Conservation (phyloP, 2,329 filamentous ascomycete species). For the Hymenotorrendiella dingleyae region DNA sequence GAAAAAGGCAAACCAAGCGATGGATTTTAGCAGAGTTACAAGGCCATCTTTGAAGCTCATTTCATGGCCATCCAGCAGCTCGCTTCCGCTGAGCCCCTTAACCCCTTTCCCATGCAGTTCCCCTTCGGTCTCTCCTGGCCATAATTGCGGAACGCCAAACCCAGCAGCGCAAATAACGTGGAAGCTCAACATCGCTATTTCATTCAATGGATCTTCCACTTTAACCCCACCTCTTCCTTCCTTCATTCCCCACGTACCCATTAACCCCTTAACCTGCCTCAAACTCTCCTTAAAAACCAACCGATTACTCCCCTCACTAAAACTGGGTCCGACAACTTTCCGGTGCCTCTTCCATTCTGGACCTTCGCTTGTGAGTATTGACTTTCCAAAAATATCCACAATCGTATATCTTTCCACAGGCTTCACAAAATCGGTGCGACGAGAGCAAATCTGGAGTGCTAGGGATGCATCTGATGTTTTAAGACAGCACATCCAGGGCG, state of each 20-base stretch:
- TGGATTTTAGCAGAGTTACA: slow-evolving; percentile 39
- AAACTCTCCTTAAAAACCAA: slow-evolving; percentile 39
- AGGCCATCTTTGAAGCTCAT: slow-evolving; percentile 46
- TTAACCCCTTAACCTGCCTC: slow-evolving; percentile 39
- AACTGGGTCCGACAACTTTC: slow-evolving; percentile 29
- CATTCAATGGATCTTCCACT: slow-evolving; percentile 36
- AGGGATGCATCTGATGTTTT: slow-evolving; percentile 26
- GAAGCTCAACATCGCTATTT: slow-evolving; percentile 45
- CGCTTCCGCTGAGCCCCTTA: slow-evolving; percentile 14
- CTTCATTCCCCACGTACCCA: slow-evolving; percentile 30
- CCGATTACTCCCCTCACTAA: slow-evolving; percentile 42
- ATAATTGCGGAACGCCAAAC: slow-evolving; percentile 35
- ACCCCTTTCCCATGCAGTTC: slow-evolving; percentile 12
- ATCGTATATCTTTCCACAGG: slow-evolving; percentile 26
- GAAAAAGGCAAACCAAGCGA: slow-evolving; percentile 42
- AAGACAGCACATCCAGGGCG: slow-evolving; percentile 15
- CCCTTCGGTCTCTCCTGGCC: slow-evolving; percentile 37
- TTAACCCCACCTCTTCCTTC: slow-evolving; percentile 21
- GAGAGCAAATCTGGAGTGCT: slow-evolving; percentile 21
- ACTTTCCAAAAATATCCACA: slow-evolving; percentile 29
- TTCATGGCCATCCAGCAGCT: slow-evolving; percentile 31
- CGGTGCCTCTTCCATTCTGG: slow-evolving; percentile 29
- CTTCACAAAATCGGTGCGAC: slow-evolving; percentile 28
- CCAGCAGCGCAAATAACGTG: slow-evolving; percentile 50
- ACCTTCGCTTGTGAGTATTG: slow-evolving; percentile 29